These are phyloP conservation scores for Entrophospora sp. DNA, from an alignment of 192 early-diverging fungal genomes.

Conservation along the genomic window DNA sequence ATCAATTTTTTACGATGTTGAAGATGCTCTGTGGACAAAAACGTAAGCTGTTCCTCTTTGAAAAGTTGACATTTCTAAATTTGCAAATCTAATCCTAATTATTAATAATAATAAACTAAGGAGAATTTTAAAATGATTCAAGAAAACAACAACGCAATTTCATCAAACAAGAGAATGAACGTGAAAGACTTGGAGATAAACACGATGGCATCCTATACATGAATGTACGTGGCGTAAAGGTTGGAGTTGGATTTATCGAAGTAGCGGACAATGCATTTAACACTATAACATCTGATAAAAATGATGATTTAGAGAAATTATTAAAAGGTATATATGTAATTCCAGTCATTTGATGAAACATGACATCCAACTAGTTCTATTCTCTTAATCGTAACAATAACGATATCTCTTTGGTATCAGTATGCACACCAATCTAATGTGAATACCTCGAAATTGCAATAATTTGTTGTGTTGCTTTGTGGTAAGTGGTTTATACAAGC, in stretches of 20 bases:
- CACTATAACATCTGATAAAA: not conserved
- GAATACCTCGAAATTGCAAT: not conserved
- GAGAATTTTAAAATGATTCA: not conserved
- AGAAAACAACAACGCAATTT: constrained; percentile 3
- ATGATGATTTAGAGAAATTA: constrained; percentile 4
- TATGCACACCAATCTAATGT: not conserved
- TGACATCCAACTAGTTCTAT: not conserved
- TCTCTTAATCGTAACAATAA: not conserved
- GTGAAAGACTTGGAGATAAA: constrained; percentile 12
- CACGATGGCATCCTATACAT: constrained; percentile 11
- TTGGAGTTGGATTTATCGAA: constrained; percentile 8
- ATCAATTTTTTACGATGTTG: constrained; percentile 7
- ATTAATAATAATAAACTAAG: constrained; percentile 2
- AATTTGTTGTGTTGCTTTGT: not conserved
- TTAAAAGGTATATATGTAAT: not conserved
- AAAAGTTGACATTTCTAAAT: not conserved
- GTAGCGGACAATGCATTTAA: constrained; percentile 5
- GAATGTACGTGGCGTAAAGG: not conserved
- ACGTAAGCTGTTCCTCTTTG: not conserved
- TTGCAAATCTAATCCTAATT: constrained; percentile 6
- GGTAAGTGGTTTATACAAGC: not conserved
- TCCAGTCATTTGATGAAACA: not conserved
- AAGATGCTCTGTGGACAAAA: not conserved
- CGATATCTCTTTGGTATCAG: constrained; percentile 6
- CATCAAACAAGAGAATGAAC: not conserved